Percentiles rank a stretch among this genome's conserved stretches.
Evolutionary conservation across 805 yeast genomes (phyloP).

Genomic region (Candida verbasci): DNA sequence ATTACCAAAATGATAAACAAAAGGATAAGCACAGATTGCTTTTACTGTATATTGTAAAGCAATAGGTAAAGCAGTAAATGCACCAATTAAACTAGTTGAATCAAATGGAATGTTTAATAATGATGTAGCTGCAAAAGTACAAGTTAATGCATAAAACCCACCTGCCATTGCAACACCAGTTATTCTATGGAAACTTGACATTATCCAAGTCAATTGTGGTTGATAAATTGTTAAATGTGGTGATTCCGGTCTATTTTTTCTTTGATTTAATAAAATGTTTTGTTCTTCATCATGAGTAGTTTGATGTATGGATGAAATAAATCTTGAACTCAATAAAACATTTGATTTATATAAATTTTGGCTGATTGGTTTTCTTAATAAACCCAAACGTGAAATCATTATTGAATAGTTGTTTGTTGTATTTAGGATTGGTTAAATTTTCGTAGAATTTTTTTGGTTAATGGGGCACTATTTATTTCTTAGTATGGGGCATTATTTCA

Average conservation of each 20-base stretch:
- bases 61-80: constrained; percentile 61
- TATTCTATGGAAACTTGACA: constrained; percentile 82
- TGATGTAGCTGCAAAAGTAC: constrained; percentile 68
- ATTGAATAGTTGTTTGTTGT: constrained; percentile 1
- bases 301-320: constrained; percentile 29
- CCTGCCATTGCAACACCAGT: constrained; percentile 81
- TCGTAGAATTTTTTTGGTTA: not conserved
- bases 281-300: constrained; percentile 63
- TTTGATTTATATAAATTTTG: constrained; percentile 8
- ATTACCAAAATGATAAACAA: constrained; percentile 80
- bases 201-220: constrained; percentile 81
- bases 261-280: constrained; percentile 69
- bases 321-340: constrained; percentile 14
- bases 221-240: constrained; percentile 89
- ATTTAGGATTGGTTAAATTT: not conserved
- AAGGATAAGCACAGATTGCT: constrained; percentile 72
- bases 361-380: constrained; percentile 17
- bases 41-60: constrained; percentile 60
- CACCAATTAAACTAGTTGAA: constrained; percentile 47
- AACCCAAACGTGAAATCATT: constrained; percentile 32
- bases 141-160: constrained; percentile 73
- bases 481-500: not conserved
- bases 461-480: not conserved
- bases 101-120: constrained; percentile 53
- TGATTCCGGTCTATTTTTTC: constrained; percentile 83